Percentiles rank a stretch among this genome's conserved stretches.
Evolutionary conservation across 2,329 filamentous ascomycete species (phyloP).

Genomic region (Xylariaceae sp.): DNA sequence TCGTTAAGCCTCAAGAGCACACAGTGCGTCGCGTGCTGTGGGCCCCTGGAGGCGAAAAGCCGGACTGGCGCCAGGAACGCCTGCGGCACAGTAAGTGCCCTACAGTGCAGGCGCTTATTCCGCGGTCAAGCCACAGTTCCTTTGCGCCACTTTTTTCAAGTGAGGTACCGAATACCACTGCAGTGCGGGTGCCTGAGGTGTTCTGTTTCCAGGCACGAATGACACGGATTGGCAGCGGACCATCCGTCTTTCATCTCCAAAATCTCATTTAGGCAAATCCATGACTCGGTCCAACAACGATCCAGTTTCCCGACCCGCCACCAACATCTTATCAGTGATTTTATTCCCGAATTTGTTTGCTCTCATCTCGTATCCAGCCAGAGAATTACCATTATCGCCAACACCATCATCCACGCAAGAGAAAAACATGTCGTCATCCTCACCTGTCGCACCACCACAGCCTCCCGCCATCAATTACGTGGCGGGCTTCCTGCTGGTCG

Average conservation of each 20-base stretch:
- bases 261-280: background rate
- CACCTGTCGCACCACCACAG: slow-evolving; percentile 25
- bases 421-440: slow-evolving; percentile 23
- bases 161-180: background rate
- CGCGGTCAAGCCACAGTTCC: background rate
- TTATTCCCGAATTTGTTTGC: background rate
- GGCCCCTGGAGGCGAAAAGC: no score
- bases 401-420: background rate
- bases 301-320: background rate
- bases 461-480: slow-evolving; percentile 72
- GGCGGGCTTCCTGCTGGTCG: slow-evolving; percentile 83
- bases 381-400: background rate
- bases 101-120: background rate
- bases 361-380: background rate
- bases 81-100: background rate
- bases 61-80: background rate
- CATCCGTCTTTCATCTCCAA: background rate
- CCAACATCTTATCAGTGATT: background rate
- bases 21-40: no score
- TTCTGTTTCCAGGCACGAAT: background rate
- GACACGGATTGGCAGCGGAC: background rate
- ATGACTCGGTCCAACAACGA: background rate
- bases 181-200: background rate
- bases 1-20: no score
- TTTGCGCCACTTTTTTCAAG: background rate